A percentile compares a stretch with the other conserved stretches of the same genome.
Evolutionary conservation across 2,329 filamentous ascomycete genomes (phyloP).

Genomic region (Capronia americana): DNA sequence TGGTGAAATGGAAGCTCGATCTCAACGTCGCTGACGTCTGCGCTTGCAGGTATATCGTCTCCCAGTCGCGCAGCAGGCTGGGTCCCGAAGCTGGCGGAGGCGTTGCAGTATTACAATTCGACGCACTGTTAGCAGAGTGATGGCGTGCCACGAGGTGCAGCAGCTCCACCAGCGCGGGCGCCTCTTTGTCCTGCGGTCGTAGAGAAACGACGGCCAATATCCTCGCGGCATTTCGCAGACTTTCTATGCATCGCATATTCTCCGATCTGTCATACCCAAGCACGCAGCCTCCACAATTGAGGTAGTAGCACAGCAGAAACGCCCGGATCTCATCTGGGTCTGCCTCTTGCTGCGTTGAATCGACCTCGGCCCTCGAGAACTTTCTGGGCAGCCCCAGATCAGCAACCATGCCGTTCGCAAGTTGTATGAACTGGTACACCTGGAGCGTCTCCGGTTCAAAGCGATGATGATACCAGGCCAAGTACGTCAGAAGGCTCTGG

Average conservation of each 20-base stretch:
- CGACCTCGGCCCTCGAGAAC: not conserved
- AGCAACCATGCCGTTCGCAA: slow-evolving; percentile 43
- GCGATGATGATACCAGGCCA: slow-evolving; percentile 58
- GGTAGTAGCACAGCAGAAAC: slow-evolving; percentile 33
- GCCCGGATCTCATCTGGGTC: slow-evolving; percentile 19
- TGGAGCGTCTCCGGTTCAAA: slow-evolving; percentile 43
- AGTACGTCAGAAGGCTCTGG: slow-evolving; percentile 64
- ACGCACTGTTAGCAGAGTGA: not conserved
- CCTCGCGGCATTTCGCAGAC: slow-evolving; percentile 17
- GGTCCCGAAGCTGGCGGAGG: not conserved
- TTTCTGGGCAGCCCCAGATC: slow-evolving; percentile 41
- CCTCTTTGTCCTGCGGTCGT: slow-evolving; percentile 17
- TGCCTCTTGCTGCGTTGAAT: not conserved
- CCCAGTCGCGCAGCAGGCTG: slow-evolving; percentile 15
- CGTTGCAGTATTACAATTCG: not conserved
- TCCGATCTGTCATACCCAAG: slow-evolving; percentile 31
- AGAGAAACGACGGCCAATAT: slow-evolving; percentile 14
- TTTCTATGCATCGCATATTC: slow-evolving; percentile 27
- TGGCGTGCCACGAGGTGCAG: slow-evolving; percentile 20
- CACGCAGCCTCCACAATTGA: slow-evolving; percentile 24
- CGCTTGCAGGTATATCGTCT: not conserved
- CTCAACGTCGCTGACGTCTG: slow-evolving; percentile 1
- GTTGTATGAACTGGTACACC: slow-evolving; percentile 44
- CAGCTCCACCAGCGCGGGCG: slow-evolving; percentile 19
- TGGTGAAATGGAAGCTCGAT: slow-evolving; percentile 27